phyloP scores from a whole-genome alignment of 192 early-diverging fungal genomes.

The Phlyctochytrium arcticum region DNA sequence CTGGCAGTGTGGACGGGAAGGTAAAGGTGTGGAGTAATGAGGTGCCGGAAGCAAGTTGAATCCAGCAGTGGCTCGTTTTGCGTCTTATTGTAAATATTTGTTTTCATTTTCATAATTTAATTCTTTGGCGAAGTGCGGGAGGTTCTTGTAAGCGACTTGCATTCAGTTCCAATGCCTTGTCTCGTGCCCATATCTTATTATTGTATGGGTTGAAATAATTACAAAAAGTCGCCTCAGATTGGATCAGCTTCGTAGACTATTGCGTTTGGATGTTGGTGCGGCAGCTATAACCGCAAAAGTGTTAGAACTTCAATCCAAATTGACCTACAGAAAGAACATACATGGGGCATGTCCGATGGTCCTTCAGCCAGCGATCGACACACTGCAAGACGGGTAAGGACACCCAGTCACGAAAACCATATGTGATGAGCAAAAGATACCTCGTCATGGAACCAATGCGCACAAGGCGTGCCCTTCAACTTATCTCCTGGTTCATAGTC shows the following conservation, averaged over 20 bases:
- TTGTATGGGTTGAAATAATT: too few species aligned
- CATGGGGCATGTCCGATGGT: slow-evolving; percentile 7
- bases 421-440: neutral
- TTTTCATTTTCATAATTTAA: too few species aligned
- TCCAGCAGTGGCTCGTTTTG: too few species aligned
- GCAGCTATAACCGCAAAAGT: too few species aligned
- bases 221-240: too few species aligned
- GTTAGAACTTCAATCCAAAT: neutral
- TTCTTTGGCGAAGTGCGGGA: too few species aligned
- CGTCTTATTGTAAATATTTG: too few species aligned
- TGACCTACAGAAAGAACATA: neutral
- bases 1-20: slow-evolving; percentile 63
- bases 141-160: too few species aligned
- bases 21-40: slow-evolving; percentile 59
- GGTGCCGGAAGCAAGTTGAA: too few species aligned
- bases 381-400: neutral
- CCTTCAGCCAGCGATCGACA: slow-evolving; percentile 4
- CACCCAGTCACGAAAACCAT: neutral
- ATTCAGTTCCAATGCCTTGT: too few species aligned
- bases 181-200: too few species aligned
- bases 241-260: too few species aligned
- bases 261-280: neutral
- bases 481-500: slow-evolving; percentile 20
- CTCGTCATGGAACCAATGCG: slow-evolving; percentile 24
- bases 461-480: slow-evolving; percentile 14